Percentiles rank a stretch among this genome's conserved stretches.
These are phyloP conservation scores for Maudiozyma saulgeensis DNA, from an alignment of 805 yeast species.

Conservation along the genomic window DNA sequence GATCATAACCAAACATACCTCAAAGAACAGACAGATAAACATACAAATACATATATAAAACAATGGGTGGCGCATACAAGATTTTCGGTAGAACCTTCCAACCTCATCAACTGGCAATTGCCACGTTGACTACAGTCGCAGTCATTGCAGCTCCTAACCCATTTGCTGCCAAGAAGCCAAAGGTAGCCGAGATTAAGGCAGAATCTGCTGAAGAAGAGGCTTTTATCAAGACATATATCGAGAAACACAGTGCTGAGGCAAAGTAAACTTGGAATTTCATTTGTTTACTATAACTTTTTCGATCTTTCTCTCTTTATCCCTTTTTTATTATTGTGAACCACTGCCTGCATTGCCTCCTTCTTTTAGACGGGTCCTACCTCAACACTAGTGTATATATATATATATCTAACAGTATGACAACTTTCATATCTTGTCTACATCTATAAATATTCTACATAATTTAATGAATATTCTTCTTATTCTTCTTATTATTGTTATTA, in stretches of 20 bases:
- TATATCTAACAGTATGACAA: not conserved
- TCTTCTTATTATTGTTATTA: not conserved
- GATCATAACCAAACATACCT: not conserved
- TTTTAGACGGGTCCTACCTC: not conserved
- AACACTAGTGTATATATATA: not conserved
- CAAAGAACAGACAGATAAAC: not conserved
- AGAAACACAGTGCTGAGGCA: conserved; percentile 22
- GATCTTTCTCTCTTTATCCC: not conserved
- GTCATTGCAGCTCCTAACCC: conserved; percentile 64
- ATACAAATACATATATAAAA: not conserved
- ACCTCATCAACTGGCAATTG: conserved; percentile 77
- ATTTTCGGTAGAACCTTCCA: conserved; percentile 78
- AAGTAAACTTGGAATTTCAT: not conserved
- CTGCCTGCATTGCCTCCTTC: no score
- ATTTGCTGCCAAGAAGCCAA: conserved; percentile 45
- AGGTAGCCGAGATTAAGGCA: conserved; percentile 64
- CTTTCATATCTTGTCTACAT: not conserved
- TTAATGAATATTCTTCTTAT: not conserved
- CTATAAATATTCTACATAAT: not conserved
- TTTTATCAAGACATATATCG: conserved; percentile 66
- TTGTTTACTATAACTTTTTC: not conserved
- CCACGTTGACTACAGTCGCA: conserved; percentile 64
- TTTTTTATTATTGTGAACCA: no score
- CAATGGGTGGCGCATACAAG: conserved; percentile 77
- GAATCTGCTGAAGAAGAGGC: conserved; percentile 81